Conservation (phyloP, 345 rosid genomes). For the Hibiscus syriacus region DNA sequence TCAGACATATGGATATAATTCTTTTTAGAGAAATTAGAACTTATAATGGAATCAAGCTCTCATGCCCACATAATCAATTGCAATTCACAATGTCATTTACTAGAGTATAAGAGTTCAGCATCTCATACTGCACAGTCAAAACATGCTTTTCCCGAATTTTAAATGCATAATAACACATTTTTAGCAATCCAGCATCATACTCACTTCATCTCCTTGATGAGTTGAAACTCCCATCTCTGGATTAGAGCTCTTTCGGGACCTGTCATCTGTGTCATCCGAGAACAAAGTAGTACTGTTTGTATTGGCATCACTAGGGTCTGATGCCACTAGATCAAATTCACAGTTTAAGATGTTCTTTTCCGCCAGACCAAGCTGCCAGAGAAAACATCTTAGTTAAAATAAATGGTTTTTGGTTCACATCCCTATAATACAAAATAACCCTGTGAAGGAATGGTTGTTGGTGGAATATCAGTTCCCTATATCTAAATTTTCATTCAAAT, state of each 20-base stretch:
- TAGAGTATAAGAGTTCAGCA: constrained; percentile 3
- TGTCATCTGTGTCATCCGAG: constrained; percentile 96
- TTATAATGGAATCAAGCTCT: background rate
- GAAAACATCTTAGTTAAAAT: constrained; percentile 15
- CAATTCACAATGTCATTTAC: background rate
- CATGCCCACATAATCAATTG: background rate
- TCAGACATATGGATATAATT: background rate
- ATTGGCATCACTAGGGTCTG: constrained; percentile 94
- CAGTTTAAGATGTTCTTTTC: constrained; percentile 86
- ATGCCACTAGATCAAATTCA: constrained; percentile 75
- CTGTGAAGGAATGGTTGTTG: background rate
- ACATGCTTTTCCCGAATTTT: background rate
- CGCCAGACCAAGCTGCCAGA: constrained; percentile 81
- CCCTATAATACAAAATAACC: background rate
- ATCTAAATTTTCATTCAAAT: background rate
- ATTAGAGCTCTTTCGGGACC: constrained; percentile 48
- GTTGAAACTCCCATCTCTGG: constrained; percentile 49
- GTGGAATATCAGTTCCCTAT: background rate
- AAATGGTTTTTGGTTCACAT: constrained; percentile 1
- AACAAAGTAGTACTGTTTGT: constrained; percentile 81
- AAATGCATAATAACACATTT: background rate
- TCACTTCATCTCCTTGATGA: constrained; percentile 72
- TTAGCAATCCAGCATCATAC: constrained; percentile 18
- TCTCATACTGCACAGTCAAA: background rate
- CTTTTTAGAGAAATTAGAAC: background rate